Evolutionary conservation across 768 basidiomycete genomes (phyloP).

Genomic region (Xerocomellus chrysenteron): DNA sequence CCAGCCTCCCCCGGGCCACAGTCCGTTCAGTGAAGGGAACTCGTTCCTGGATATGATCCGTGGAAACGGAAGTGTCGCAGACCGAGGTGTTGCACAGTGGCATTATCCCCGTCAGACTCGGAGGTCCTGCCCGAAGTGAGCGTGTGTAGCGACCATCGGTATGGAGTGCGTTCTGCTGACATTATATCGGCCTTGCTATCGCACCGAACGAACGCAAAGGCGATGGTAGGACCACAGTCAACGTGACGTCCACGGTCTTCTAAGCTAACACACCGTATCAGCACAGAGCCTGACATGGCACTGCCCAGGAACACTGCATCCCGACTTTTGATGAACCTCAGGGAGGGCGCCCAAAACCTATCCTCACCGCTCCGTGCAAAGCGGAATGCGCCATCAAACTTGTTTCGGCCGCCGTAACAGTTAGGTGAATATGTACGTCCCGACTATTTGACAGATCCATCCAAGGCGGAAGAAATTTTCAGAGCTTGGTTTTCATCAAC

Average conservation of each 20-base stretch:
- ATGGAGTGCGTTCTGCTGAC: not conserved
- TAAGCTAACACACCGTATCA: not conserved
- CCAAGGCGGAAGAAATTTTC: not conserved
- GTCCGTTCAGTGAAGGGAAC: not conserved
- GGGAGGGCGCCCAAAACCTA: not conserved
- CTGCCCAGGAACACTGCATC: constrained; percentile 3
- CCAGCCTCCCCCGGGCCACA: not conserved
- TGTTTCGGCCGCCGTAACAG: not conserved
- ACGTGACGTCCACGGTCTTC: not conserved
- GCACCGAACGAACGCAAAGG: not conserved
- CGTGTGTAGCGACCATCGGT: not conserved
- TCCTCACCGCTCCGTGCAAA: constrained; percentile 2
- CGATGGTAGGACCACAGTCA: not conserved
- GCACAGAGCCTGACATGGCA: not conserved
- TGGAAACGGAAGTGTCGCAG: constrained; percentile 2
- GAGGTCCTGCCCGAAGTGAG: not conserved
- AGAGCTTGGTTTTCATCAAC: not conserved
- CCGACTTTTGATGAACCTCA: not conserved
- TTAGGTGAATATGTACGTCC: not conserved
- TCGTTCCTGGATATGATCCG: constrained; percentile 18
- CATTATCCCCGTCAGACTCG: not conserved
- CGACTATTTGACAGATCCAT: constrained; percentile 1
- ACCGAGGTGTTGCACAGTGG: not conserved
- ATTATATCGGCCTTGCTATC: not conserved
- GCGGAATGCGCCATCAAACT: not conserved